These are phyloP conservation scores for Claviceps capensis DNA, from an alignment of 2,329 filamentous ascomycete genomes.

Conservation along the genomic window DNA sequence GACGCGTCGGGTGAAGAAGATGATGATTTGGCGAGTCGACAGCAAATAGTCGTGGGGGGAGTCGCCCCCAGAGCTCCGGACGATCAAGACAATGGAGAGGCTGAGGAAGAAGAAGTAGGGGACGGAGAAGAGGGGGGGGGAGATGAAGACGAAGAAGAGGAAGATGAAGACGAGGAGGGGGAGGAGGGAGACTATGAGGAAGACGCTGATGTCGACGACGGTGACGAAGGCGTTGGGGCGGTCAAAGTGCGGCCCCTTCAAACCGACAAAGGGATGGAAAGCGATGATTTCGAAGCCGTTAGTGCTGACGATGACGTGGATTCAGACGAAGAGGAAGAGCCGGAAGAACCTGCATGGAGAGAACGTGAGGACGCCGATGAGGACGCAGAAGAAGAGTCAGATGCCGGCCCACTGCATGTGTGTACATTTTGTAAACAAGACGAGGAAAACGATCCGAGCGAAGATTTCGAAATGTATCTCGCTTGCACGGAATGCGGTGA, in stretches of 20 bases:
- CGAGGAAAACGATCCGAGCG: constrained; percentile 69
- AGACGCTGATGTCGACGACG: constrained; percentile 17
- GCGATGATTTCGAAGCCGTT: constrained; percentile 30
- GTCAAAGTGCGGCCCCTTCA: constrained; percentile 43
- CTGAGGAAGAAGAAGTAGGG: constrained; percentile 12
- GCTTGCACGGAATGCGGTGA: constrained; percentile 67
- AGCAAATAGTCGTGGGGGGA: constrained; percentile 13
- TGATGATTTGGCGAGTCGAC: constrained; percentile 16
- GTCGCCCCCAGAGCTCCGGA: constrained; percentile 16
- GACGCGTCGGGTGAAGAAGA: constrained; percentile 31
- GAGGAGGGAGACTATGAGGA: constrained; percentile 11
- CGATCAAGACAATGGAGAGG: constrained; percentile 18
- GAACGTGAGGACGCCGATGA: constrained; percentile 5
- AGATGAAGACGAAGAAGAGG: constrained; percentile 14
- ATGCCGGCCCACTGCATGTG: constrained; percentile 19
- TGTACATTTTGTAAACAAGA: constrained; percentile 69
- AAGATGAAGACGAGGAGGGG: constrained; percentile 18
- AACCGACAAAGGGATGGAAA: constrained; percentile 33
- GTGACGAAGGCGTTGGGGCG: constrained; percentile 39
- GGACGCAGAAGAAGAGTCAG: constrained; percentile 8
- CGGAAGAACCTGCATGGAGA: constrained; percentile 12
- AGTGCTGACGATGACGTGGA: constrained; percentile 41
- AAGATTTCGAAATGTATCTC: constrained; percentile 69
- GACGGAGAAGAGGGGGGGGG: constrained; percentile 16
- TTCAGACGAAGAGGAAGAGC: constrained; percentile 34